Evolutionary conservation across 2,329 filamentous ascomycete species (phyloP).

Genomic region (Drechslera avenae): DNA sequence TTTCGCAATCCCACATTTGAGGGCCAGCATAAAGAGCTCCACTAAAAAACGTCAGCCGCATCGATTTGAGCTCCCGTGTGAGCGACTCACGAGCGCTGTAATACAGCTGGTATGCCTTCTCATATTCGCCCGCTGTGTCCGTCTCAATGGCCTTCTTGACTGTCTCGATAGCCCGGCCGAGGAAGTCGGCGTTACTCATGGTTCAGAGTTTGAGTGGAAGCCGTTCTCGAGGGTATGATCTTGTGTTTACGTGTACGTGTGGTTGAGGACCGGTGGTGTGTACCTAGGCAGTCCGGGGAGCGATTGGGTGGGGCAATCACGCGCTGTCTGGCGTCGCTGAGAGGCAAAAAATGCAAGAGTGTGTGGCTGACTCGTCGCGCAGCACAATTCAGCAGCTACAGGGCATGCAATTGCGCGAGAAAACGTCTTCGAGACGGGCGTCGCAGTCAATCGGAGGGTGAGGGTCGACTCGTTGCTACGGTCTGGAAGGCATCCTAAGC

Average conservation of each 20-base stretch:
- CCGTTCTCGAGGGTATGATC: background rate
- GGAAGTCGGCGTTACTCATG: conserved; percentile 97
- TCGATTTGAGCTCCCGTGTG: background rate
- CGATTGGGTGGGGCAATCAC: conserved; percentile 8
- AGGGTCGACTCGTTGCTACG: background rate
- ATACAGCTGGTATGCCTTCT: conserved; percentile 95
- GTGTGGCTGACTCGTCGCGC: background rate
- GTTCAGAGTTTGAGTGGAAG: conserved; percentile 14
- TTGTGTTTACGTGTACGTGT: conserved; percentile 9
- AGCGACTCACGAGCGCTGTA: conserved; percentile 69
- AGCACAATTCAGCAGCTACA: background rate
- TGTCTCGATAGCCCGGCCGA: conserved; percentile 92
- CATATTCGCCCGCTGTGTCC: conserved; percentile 94
- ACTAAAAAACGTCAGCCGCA: conserved; percentile 55
- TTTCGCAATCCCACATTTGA: conserved; percentile 70
- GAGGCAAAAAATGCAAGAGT: background rate
- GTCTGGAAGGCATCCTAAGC: conserved; percentile 16
- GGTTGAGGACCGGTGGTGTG: background rate
- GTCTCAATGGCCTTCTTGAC: conserved; percentile 98
- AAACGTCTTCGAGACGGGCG: too few species aligned
- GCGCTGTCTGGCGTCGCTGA: background rate
- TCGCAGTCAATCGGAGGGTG: too few species aligned
- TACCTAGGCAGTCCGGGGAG: background rate
- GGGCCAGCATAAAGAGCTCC: conserved; percentile 96
- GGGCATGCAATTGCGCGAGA: background rate